Evolutionary conservation across 2,329 filamentous ascomycete genomes (phyloP).

Genomic region (Alternaria metachromatica): DNA sequence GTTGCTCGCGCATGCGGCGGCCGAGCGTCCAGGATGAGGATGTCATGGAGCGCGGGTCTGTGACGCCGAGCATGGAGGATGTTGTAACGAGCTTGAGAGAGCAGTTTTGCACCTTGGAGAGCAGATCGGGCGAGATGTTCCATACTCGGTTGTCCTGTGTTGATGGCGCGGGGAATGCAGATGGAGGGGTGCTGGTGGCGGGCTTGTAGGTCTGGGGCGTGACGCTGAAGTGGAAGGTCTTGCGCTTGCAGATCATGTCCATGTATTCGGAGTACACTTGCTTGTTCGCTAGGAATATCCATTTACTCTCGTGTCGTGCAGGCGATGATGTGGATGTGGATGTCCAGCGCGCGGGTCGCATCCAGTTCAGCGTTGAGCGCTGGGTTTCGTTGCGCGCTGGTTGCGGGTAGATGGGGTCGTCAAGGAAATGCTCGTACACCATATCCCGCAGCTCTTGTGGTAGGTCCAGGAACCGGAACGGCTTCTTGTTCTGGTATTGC

Average conservation of each 20-base stretch:
- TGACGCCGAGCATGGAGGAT: slow-evolving; percentile 44
- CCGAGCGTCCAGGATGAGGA: slow-evolving; percentile 42
- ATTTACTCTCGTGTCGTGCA: slow-evolving; percentile 22
- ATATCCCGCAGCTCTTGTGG: slow-evolving; percentile 44
- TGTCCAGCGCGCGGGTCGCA: slow-evolving; percentile 16
- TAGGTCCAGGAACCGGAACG: slow-evolving; percentile 39
- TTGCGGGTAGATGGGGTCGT: slow-evolving; percentile 40
- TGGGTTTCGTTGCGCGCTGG: slow-evolving; percentile 17
- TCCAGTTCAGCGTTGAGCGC: slow-evolving; percentile 23
- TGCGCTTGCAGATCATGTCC: slow-evolving; percentile 40
- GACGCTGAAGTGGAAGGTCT: slow-evolving; percentile 41
- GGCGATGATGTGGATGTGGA: background rate
- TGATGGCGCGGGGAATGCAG: background rate
- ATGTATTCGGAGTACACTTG: slow-evolving; percentile 46
- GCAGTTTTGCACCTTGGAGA: slow-evolving; percentile 33
- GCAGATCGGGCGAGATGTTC: slow-evolving; percentile 29
- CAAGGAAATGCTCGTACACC: slow-evolving; percentile 40
- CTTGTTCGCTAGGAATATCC: slow-evolving; percentile 41
- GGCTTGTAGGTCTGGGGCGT: slow-evolving; percentile 38
- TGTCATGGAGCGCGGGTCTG: slow-evolving; percentile 45
- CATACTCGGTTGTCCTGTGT: slow-evolving; percentile 29
- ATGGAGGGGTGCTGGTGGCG: background rate
- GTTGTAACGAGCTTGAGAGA: slow-evolving; percentile 43
- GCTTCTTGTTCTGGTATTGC: slow-evolving; percentile 21
- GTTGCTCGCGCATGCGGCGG: slow-evolving; percentile 32